Conservation (phyloP, 768 basidiomycete species). For the Lactarius deliciosus region DNA sequence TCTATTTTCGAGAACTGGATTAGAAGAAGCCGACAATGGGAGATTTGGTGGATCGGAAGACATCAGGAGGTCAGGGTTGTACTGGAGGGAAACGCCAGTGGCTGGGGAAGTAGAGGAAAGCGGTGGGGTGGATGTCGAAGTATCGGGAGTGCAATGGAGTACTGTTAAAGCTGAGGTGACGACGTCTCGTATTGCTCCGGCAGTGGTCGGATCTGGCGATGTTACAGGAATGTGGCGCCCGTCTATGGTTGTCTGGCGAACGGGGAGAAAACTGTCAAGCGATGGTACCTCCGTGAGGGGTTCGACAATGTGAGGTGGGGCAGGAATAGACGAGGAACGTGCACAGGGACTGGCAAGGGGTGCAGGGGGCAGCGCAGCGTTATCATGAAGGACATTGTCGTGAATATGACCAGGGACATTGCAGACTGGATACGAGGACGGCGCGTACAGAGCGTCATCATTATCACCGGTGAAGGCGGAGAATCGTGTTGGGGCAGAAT, state of each 20-base stretch:
- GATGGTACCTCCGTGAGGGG: not conserved
- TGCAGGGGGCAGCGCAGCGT: not conserved
- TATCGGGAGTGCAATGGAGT: not conserved
- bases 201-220: not conserved
- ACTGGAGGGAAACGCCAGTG: too few relatives aligned
- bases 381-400: not conserved
- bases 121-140: too few relatives aligned
- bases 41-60: too few relatives aligned
- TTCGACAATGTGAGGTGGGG: not conserved
- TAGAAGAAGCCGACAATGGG: too few relatives aligned
- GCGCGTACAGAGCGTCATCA: accelerated
- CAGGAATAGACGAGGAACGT: not conserved
- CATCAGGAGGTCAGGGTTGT: too few relatives aligned
- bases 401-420: not conserved
- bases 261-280: not conserved
- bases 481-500: not conserved
- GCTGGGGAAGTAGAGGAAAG: not conserved
- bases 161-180: not conserved
- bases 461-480: not conserved
- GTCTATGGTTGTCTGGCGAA: not conserved
- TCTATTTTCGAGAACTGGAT: too few relatives aligned
- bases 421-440: not conserved
- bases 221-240: not conserved
- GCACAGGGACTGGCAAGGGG: not conserved
- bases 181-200: too few relatives aligned